Percentiles rank a stretch among this genome's conserved stretches.
phyloP scores from a whole-genome alignment of 164 flowering plant genomes.

The Vitis vinifera region DNA sequence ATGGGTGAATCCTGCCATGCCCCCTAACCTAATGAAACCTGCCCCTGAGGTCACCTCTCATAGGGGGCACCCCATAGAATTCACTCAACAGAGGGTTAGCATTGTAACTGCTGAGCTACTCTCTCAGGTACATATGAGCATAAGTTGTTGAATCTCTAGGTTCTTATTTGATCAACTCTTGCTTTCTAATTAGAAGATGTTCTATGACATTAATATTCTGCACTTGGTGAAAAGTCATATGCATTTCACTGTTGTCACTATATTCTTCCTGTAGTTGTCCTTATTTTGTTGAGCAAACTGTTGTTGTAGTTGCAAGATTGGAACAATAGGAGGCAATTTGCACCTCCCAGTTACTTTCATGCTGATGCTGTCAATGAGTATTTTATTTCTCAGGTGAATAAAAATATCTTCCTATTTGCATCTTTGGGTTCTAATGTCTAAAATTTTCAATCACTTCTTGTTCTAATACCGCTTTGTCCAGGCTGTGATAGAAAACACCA shows the following conservation, averaged over 20 bases:
- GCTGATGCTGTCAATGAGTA: conserved; percentile 88
- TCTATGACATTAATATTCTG: neutral
- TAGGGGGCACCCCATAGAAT: conserved; percentile 51
- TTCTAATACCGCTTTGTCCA: conserved; percentile 30
- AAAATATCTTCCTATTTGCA: conserved; percentile 6
- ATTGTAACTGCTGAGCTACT: conserved; percentile 74
- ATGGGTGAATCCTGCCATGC: conserved; percentile 67
- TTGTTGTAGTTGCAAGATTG: conserved; percentile 87
- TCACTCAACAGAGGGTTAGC: conserved; percentile 68
- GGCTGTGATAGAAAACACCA: conserved; percentile 76
- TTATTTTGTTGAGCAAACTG: conserved; percentile 4
- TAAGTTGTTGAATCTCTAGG: neutral
- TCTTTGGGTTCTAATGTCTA: neutral
- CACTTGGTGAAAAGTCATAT: neutral
- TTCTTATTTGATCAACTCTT: conserved; percentile 4
- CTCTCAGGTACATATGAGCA: conserved; percentile 63
- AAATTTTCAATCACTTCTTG: neutral
- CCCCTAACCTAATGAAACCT: conserved; percentile 36
- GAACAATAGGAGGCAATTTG: conserved; percentile 84
- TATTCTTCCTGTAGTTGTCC: neutral
- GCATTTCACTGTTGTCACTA: neutral
- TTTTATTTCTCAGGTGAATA: conserved; percentile 76
- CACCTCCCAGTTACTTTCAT: conserved; percentile 83
- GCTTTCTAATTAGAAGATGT: neutral
- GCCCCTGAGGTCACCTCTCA: conserved; percentile 15